phyloP scores from a whole-genome alignment of 257 asterid genomes.

The Paraleonurus japonicus region DNA sequence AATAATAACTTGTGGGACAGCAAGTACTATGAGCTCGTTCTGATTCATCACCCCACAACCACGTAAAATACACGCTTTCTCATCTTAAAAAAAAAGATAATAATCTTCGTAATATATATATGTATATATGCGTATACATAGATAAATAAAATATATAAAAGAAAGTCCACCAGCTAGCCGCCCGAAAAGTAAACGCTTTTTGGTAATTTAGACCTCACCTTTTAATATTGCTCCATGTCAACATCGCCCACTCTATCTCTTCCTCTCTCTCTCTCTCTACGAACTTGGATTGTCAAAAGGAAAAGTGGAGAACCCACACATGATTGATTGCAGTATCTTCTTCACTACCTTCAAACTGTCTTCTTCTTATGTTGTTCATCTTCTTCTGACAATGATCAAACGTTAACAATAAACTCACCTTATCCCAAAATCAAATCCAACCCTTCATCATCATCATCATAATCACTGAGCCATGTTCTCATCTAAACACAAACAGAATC shows the following conservation, averaged over 20 bases:
- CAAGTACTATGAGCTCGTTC: background rate
- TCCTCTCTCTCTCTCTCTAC: conserved; percentile 40
- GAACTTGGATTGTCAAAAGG: conserved; percentile 33
- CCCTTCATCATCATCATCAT: conserved; percentile 14
- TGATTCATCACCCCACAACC: conserved; percentile 19
- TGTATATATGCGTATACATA: background rate
- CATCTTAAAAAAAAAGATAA: conserved; percentile 21
- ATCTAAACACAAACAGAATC: background rate
- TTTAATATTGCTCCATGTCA: conserved; percentile 74
- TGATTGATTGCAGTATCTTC: conserved; percentile 46
- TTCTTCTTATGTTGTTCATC: conserved; percentile 31
- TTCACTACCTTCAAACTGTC: conserved; percentile 18
- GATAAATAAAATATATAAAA: conserved; percentile 21
- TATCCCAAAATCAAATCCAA: conserved; percentile 27
- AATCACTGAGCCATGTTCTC: conserved; percentile 16
- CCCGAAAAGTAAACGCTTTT: conserved; percentile 90
- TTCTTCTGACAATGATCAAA: conserved; percentile 41
- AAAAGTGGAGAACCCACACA: conserved; percentile 34
- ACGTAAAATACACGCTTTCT: conserved; percentile 45
- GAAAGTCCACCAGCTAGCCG: conserved; percentile 78
- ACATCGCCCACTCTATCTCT: conserved; percentile 62
- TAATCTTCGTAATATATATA: background rate
- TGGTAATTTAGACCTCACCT: conserved; percentile 54
- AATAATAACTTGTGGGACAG: background rate
- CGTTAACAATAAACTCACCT: conserved; percentile 28